A percentile compares a stretch with the other conserved stretches of the same genome.
Conservation (phyloP, 176 grass and related monocot genomes). For the Areca catechu region DNA sequence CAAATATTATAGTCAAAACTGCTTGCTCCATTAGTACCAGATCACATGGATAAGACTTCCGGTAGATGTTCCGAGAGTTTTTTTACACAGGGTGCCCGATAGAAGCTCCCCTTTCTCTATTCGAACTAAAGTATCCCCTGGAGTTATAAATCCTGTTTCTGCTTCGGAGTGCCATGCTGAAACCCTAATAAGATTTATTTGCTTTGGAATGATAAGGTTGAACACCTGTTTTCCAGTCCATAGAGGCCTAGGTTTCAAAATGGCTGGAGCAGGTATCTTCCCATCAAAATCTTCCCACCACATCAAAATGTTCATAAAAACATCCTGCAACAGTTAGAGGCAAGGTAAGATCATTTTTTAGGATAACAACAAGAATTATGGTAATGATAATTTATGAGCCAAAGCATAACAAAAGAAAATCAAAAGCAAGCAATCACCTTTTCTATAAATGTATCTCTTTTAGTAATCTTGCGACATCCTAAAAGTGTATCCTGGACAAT, state of each 20-base stretch:
- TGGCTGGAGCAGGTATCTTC: constrained; percentile 89
- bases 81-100: constrained; percentile 89
- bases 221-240: constrained; percentile 99
- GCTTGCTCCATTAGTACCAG: constrained; percentile 38
- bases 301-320: constrained; percentile 99
- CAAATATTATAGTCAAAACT: neutral
- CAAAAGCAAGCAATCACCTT: constrained; percentile 34
- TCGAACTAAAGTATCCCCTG: constrained; percentile 84
- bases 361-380: too few species aligned
- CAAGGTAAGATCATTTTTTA: too few species aligned
- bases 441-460: constrained; percentile 94
- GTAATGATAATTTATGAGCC: too few species aligned
- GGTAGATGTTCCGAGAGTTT: constrained; percentile 50
- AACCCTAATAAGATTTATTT: constrained; percentile 82
- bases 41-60: constrained; percentile 98
- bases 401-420: too few species aligned
- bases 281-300: constrained; percentile 99
- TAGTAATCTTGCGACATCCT: constrained; percentile 91
- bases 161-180: constrained; percentile 80
- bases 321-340: constrained; percentile 43
- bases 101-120: constrained; percentile 96
- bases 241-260: constrained; percentile 84
- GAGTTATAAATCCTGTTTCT: constrained; percentile 82
- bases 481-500: constrained; percentile 91
- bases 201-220: constrained; percentile 97